These are phyloP conservation scores for Ceriops tagal DNA, from an alignment of 345 rosid genomes.

Conservation along the genomic window DNA sequence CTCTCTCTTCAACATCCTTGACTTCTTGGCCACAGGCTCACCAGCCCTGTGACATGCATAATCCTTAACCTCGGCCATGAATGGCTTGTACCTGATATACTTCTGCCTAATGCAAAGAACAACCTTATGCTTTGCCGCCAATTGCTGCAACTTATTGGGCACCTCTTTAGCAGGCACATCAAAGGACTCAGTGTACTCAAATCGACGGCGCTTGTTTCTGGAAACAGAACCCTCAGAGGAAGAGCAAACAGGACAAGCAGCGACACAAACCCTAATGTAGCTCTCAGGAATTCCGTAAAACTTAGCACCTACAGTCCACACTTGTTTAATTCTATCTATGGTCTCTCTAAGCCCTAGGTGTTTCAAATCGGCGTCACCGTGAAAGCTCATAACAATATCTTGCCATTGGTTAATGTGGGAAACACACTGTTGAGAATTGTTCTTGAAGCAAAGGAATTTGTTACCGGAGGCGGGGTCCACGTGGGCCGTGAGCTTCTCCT, in stretches of 20 bases:
- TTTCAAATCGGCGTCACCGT: conserved; percentile 87
- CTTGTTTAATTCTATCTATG: conserved; percentile 88
- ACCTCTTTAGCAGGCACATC: conserved; percentile 98
- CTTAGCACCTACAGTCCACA: conserved; percentile 96
- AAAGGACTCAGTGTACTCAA: conserved; percentile 90
- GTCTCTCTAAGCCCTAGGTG: conserved; percentile 88
- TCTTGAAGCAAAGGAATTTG: conserved; percentile 85
- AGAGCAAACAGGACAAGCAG: conserved; percentile 78
- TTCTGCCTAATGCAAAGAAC: conserved; percentile 98
- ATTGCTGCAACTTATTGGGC: conserved; percentile 74
- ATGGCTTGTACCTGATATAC: conserved; percentile 93
- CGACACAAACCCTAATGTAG: conserved; percentile 92
- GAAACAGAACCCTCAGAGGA: conserved; percentile 69
- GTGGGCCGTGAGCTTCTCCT: conserved; percentile 81
- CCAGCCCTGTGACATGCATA: conserved; percentile 99
- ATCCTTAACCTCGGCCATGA: conserved; percentile 99
- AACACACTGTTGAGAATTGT: conserved; percentile 80
- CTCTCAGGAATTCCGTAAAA: conserved; percentile 97
- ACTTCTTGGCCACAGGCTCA: conserved; percentile 80
- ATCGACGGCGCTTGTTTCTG: conserved; percentile 74
- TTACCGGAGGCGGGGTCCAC: conserved; percentile 68
- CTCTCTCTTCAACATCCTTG: conserved; percentile 91
- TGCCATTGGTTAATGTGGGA: conserved; percentile 94
- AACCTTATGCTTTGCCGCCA: conserved; percentile 94
- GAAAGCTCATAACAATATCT: conserved; percentile 87